phyloP scores from a whole-genome alignment of 2,329 filamentous ascomycete genomes.

The Aureobasidium sp. region DNA sequence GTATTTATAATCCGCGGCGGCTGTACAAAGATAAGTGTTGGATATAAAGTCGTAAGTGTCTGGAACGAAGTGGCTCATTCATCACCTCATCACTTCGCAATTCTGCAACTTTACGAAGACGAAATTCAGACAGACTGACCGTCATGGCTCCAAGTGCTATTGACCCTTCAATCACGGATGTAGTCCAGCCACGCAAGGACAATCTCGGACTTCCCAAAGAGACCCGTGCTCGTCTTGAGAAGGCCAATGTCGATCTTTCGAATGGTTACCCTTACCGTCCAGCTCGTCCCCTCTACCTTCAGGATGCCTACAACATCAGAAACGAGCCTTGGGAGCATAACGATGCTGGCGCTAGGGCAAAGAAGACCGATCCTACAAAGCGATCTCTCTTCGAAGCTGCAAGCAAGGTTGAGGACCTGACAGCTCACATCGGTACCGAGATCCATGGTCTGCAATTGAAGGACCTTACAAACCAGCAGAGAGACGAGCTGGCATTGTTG shows the following conservation, averaged over 20 bases:
- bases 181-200: constrained; percentile 57
- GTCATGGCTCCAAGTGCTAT: constrained; percentile 11
- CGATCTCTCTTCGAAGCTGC: constrained; percentile 54
- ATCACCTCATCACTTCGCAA: background rate
- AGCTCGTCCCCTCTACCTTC: constrained; percentile 58
- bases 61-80: background rate
- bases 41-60: background rate
- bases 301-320: constrained; percentile 63
- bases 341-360: constrained; percentile 57
- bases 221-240: constrained; percentile 54
- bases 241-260: constrained; percentile 62
- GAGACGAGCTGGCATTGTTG: constrained; percentile 55
- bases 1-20: background rate
- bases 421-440: constrained; percentile 57
- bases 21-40: background rate
- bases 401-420: constrained; percentile 56
- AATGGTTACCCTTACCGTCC: constrained; percentile 66
- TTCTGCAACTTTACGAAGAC: background rate
- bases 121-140: background rate
- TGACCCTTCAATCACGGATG: constrained; percentile 49
- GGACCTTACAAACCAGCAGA: constrained; percentile 52
- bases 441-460: constrained; percentile 58
- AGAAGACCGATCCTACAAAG: constrained; percentile 37
- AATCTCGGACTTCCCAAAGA: constrained; percentile 54
- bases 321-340: constrained; percentile 42